phyloP scores from a whole-genome alignment of 768 basidiomycete genomes.

The Lentinula sp. region DNA sequence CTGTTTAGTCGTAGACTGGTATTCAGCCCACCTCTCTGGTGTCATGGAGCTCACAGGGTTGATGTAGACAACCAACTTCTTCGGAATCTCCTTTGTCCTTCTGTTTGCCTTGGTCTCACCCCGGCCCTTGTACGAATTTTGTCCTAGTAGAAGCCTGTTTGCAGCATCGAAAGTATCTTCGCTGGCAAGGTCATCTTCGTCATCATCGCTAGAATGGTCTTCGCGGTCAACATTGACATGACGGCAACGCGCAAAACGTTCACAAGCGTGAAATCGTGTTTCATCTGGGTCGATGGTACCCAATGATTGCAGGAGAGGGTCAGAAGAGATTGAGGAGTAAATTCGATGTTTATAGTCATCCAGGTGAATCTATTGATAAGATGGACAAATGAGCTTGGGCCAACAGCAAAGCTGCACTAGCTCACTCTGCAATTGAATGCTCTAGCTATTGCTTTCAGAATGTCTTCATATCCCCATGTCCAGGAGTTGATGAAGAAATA shows the following conservation, averaged over 20 bases:
- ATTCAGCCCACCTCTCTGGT: constrained; percentile 42
- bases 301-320: constrained; percentile 56
- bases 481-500: constrained; percentile 89
- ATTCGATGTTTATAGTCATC: constrained; percentile 83
- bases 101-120: background rate
- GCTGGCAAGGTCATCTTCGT: constrained; percentile 16
- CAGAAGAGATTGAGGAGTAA: constrained; percentile 45
- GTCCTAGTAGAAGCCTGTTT: background rate
- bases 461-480: constrained; percentile 97
- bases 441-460: constrained; percentile 69
- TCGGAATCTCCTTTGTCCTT: constrained; percentile 18
- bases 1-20: constrained; percentile 30
- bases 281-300: constrained; percentile 52
- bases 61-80: constrained; percentile 67
- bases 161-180: background rate
- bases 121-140: background rate
- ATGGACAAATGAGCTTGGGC: background rate
- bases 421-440: constrained; percentile 59
- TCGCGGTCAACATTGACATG: constrained; percentile 39
- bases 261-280: constrained; percentile 93
- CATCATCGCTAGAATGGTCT: background rate
- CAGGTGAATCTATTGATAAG: constrained; percentile 63
- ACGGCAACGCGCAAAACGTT: constrained; percentile 70
- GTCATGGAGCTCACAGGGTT: constrained; percentile 76
- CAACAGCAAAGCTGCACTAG: background rate